These are phyloP conservation scores for Salix brachista DNA, from an alignment of 345 rosid species.

Conservation along the genomic window DNA sequence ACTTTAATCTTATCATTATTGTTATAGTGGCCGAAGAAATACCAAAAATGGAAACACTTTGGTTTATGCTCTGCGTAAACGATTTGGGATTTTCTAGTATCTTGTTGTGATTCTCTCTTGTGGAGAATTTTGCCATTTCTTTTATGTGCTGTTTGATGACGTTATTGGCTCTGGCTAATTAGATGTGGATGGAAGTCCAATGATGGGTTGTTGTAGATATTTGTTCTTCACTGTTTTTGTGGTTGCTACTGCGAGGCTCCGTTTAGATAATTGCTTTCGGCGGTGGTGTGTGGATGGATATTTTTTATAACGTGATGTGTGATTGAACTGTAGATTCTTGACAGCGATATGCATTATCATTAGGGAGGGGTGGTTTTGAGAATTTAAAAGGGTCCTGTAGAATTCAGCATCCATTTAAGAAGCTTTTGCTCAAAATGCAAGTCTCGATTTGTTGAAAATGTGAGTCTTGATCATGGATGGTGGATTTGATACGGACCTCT, in stretches of 20 bases:
- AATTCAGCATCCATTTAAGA: too few species aligned
- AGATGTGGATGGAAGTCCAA: not conserved
- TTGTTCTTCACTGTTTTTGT: not conserved
- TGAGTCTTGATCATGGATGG: too few species aligned
- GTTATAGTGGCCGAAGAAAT: not conserved
- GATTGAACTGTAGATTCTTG: too few species aligned
- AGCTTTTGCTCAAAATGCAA: too few species aligned
- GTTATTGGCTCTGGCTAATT: not conserved
- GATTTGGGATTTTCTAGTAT: not conserved
- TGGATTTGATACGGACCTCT: too few species aligned
- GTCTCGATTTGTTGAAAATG: too few species aligned
- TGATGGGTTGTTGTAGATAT: not conserved
- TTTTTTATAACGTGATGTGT: too few species aligned
- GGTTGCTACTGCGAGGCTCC: not conserved
- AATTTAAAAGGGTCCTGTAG: too few species aligned
- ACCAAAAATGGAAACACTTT: not conserved
- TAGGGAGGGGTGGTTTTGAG: too few species aligned
- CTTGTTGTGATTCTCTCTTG: slow-evolving; percentile 13
- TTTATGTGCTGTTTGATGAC: not conserved
- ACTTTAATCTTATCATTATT: not conserved
- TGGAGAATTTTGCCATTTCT: slow-evolving; percentile 11
- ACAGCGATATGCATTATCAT: too few species aligned
- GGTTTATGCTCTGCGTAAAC: slow-evolving; percentile 6
- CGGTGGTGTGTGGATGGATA: not conserved
- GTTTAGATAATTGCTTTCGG: not conserved